Conservation (phyloP, 2,329 filamentous ascomycete species). For the Colletotrichum salicis region DNA sequence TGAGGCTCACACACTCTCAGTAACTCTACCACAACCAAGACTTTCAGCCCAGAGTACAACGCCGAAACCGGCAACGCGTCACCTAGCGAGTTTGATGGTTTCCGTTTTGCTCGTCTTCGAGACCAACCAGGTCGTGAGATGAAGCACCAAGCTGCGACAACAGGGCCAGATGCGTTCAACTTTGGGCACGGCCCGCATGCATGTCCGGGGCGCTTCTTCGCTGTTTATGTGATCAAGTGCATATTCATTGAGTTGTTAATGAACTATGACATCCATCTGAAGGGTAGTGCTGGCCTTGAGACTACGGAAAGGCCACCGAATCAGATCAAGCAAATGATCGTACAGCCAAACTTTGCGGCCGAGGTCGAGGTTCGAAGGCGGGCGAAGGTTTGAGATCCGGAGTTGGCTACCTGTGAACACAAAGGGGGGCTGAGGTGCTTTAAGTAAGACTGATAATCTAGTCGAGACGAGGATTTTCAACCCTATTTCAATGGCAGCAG, state of each 20-base stretch:
- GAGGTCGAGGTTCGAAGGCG: slow-evolving; percentile 29
- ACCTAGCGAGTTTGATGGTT: slow-evolving; percentile 39
- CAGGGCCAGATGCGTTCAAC: slow-evolving; percentile 54
- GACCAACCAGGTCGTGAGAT: slow-evolving; percentile 32
- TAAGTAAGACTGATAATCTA: background rate
- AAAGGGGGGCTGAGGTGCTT: too few species aligned
- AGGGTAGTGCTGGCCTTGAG: background rate
- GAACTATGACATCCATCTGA: slow-evolving; percentile 30
- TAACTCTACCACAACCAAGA: slow-evolving; percentile 26
- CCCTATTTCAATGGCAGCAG: background rate
- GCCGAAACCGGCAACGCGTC: slow-evolving; percentile 29
- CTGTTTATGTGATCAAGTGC: slow-evolving; percentile 36
- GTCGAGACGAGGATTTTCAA: too few species aligned
- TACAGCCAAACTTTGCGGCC: background rate
- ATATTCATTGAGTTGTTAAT: slow-evolving; percentile 32
- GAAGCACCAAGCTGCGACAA: slow-evolving; percentile 45
- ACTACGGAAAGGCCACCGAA: slow-evolving; percentile 15
- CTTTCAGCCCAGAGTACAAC: slow-evolving; percentile 37
- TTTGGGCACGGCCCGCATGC: slow-evolving; percentile 41
- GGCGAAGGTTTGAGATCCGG: background rate
- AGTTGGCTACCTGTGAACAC: too few species aligned
- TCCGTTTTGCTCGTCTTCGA: slow-evolving; percentile 40
- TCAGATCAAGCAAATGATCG: background rate
- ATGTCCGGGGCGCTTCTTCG: slow-evolving; percentile 35
- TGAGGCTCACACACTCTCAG: background rate